Percentiles rank a stretch among this genome's conserved stretches.
phyloP scores from a whole-genome alignment of 225 moss, liverwort and hornwort genomes.

The Sphagnum tenellum region DNA sequence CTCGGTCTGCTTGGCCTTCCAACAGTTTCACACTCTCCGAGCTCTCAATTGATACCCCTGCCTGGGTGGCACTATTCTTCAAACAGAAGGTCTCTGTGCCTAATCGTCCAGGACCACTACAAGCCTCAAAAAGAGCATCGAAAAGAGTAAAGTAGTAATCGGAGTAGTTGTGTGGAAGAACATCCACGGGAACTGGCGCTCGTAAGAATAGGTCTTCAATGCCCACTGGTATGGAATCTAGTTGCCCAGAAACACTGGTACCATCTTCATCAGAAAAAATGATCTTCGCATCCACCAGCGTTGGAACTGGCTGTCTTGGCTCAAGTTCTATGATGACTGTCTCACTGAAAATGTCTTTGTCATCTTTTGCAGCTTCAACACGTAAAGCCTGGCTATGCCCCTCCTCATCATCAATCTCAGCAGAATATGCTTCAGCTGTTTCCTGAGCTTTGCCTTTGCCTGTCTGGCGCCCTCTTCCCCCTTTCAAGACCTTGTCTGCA shows the following conservation, averaged over 20 bases:
- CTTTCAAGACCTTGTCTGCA: constrained; percentile 14
- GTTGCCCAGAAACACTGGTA: constrained; percentile 60
- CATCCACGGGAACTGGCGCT: constrained; percentile 46
- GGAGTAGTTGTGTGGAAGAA: constrained; percentile 22
- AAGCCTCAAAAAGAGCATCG: constrained; percentile 84
- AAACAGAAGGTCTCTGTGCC: constrained; percentile 72
- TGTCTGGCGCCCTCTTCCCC: constrained; percentile 5
- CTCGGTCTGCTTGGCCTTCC: constrained; percentile 88
- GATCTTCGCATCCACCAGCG: constrained; percentile 78
- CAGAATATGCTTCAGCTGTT: constrained; percentile 26
- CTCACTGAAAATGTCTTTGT: constrained; percentile 29
- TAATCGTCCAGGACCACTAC: constrained; percentile 76
- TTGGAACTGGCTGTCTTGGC: constrained; percentile 92
- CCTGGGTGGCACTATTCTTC: constrained; percentile 33
- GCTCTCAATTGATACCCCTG: constrained; percentile 65
- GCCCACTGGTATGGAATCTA: constrained; percentile 79
- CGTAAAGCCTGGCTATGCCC: constrained; percentile 13
- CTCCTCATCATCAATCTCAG: constrained; percentile 16
- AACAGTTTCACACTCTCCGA: constrained; percentile 92
- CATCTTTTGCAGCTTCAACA: constrained; percentile 18
- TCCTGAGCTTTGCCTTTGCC: constrained; percentile 37
- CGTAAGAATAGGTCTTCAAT: constrained; percentile 89
- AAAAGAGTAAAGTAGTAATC: constrained; percentile 64
- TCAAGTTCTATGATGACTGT: constrained; percentile 67
- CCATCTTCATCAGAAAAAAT: constrained; percentile 83